phyloP scores from a whole-genome alignment of 148 eudicot species.

The Suaeda aralocaspica region DNA sequence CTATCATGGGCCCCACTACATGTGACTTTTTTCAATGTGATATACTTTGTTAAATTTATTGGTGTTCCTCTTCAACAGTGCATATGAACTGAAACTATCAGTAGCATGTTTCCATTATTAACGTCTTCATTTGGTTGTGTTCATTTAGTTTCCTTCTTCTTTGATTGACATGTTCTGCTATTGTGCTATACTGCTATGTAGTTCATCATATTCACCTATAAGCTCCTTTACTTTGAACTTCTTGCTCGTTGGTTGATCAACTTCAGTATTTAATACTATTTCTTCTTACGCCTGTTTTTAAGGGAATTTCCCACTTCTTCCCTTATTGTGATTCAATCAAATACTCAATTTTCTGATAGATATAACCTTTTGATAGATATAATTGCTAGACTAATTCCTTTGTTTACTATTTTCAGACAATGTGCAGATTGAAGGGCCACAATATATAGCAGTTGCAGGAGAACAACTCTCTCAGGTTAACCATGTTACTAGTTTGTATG shows the following conservation, averaged over 20 bases:
- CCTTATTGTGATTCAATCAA: too few relatives aligned
- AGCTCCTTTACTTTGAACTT: neutral
- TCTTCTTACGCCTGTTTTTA: too few relatives aligned
- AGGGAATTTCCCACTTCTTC: too few relatives aligned
- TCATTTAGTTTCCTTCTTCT: neutral
- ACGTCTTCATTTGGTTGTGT: neutral
- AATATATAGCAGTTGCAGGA: constrained; percentile 70
- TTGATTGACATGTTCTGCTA: neutral
- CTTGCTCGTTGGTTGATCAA: neutral
- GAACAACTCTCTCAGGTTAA: constrained; percentile 67
- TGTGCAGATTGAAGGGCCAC: constrained; percentile 37
- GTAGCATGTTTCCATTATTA: neutral
- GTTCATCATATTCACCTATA: neutral
- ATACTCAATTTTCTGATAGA: too few relatives aligned
- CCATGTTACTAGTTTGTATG: constrained; percentile 2
- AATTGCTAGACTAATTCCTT: neutral
- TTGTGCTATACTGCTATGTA: neutral
- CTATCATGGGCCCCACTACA: too few relatives aligned
- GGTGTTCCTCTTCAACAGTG: neutral
- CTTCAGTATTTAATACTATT: too few relatives aligned
- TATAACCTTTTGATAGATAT: too few relatives aligned
- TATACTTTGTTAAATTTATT: too few relatives aligned
- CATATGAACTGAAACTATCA: neutral
- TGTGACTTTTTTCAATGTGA: too few relatives aligned
- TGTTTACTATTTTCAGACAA: constrained; percentile 27